Conservation (phyloP, 176 grass and related monocot genomes). For the Phyllostachys edulis region DNA sequence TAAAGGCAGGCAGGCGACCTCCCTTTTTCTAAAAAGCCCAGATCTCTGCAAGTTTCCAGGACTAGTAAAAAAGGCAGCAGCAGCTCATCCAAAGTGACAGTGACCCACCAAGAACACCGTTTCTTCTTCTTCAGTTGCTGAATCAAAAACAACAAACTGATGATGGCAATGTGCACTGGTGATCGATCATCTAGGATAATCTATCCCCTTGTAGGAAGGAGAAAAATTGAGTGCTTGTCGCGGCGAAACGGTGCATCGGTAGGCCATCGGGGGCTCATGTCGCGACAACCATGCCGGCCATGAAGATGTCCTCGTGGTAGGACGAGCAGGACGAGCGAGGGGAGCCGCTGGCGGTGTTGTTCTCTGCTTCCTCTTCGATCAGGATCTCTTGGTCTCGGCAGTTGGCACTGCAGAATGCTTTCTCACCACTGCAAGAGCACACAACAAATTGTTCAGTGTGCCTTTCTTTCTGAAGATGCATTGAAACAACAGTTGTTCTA, state of each 20-base stretch:
- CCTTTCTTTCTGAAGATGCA: constrained; percentile 10
- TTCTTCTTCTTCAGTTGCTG: constrained; percentile 34
- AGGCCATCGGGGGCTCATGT: constrained; percentile 37
- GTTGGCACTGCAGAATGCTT: constrained; percentile 68
- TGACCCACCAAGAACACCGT: constrained; percentile 44
- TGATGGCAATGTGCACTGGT: background rate
- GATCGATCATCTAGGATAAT: background rate
- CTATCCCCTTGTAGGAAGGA: background rate
- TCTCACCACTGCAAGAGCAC: constrained; percentile 64
- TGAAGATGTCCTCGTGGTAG: constrained; percentile 78
- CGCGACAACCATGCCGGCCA: constrained; percentile 65
- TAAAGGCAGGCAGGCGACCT: constrained; percentile 37
- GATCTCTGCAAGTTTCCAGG: constrained; percentile 38
- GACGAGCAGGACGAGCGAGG: constrained; percentile 46
- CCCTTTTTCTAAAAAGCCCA: constrained; percentile 28
- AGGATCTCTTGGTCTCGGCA: constrained; percentile 83
- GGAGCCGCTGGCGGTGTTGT: constrained; percentile 18
- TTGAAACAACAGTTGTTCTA: background rate
- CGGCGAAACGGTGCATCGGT: background rate
- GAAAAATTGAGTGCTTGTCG: background rate
- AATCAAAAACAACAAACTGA: constrained; percentile 43
- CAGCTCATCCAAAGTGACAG: constrained; percentile 6
- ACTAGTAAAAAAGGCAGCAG: constrained; percentile 33
- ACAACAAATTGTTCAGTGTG: background rate
- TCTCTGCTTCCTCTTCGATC: constrained; percentile 68